Base-by-base conservation (phyloP, 768 basidiomycete species). In the Leccinum boreale region DNA sequence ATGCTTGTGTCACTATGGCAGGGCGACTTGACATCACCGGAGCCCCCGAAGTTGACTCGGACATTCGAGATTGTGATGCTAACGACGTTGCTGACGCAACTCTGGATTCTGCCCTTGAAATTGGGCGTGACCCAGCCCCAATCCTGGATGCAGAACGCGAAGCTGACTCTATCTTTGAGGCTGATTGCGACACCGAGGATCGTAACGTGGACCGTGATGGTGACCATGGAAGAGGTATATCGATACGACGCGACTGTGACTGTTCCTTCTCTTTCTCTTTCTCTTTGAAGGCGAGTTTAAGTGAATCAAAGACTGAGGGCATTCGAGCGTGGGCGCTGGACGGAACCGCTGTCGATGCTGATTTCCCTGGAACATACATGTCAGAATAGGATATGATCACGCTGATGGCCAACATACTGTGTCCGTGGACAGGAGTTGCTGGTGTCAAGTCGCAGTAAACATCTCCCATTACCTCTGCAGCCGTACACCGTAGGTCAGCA, bases 401-500 rank as follows among this genome's bases (percentile, higher is more conserved):
- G 6, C 39, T 24, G 21, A 75, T 77, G 19, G 46, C 35, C 14
- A 31, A 72, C 81, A 56, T 62, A 84, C 82, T 76, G 64, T 85
- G 81, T 17, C 68, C 51, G 7, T 59, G 58, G 44, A 61, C 62
- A 47, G 69, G 58, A 12, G 73, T 61, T 19, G 70, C 67, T 55
- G 67, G 69, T 56, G 63, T 39, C 24, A 67, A 64, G 6, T 74
- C 70, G 89, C 90, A 94, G 68, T 87, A 93, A 1, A 77, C 58
- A 64, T 93, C 90, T 23, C 64, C 71, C 71, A 90, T 82, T 0
- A 85, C 82, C 52, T 89, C 83, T 5, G 75, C 71, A 1, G 89
- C 84, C 0, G 84, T 91, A 63, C 85, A 89, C 10, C 91, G 81
- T 57, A 91, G 67, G 65, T 92, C 89, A n/a, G 89, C 89, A 66